Conservation (phyloP, 768 basidiomycete species). For the Mycena haematopus region DNA sequence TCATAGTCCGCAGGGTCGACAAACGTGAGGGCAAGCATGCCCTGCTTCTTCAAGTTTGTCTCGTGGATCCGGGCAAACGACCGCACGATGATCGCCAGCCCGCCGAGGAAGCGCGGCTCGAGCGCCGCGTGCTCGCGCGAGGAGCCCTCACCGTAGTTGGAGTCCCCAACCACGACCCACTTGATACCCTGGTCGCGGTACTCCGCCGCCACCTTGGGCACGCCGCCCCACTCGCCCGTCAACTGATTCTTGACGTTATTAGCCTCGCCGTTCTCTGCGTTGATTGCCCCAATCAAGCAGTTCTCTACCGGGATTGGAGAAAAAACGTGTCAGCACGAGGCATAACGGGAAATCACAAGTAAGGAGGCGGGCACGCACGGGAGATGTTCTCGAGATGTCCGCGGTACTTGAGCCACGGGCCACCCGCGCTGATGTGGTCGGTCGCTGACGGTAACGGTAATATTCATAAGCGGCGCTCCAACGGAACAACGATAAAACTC, state of each 20-base stretch:
- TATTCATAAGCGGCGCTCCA: slow-evolving; percentile 11
- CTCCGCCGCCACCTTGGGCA: slow-evolving; percentile 84
- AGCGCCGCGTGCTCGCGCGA: slow-evolving; percentile 98
- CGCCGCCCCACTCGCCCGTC: slow-evolving; percentile 84
- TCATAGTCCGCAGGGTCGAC: slow-evolving; percentile 93
- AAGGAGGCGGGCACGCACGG: slow-evolving; percentile 55
- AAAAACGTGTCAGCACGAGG: slow-evolving; percentile 16
- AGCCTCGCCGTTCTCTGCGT: slow-evolving; percentile 92
- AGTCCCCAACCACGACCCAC: slow-evolving; percentile 97
- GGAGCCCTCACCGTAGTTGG: slow-evolving; percentile 97
- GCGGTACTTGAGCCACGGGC: slow-evolving; percentile 99
- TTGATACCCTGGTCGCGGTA: slow-evolving; percentile 92
- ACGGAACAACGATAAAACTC: slow-evolving; percentile 39
- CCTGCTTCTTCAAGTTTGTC: slow-evolving; percentile 99
- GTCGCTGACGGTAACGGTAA: slow-evolving; percentile 56
- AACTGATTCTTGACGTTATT: slow-evolving; percentile 94
- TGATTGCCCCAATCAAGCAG: slow-evolving; percentile 97
- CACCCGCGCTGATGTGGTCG: slow-evolving; percentile 96
- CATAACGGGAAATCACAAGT: not conserved
- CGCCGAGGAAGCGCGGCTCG: slow-evolving; percentile 94
- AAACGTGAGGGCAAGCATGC: slow-evolving; percentile 97
- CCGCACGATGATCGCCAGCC: slow-evolving; percentile 93
- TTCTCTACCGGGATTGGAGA: slow-evolving; percentile 63
- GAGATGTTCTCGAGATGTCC: slow-evolving; percentile 99
- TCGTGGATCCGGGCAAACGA: slow-evolving; percentile 98